phyloP scores from a whole-genome alignment of 2,329 filamentous ascomycete genomes.

The Colletotrichum spaethianum region DNA sequence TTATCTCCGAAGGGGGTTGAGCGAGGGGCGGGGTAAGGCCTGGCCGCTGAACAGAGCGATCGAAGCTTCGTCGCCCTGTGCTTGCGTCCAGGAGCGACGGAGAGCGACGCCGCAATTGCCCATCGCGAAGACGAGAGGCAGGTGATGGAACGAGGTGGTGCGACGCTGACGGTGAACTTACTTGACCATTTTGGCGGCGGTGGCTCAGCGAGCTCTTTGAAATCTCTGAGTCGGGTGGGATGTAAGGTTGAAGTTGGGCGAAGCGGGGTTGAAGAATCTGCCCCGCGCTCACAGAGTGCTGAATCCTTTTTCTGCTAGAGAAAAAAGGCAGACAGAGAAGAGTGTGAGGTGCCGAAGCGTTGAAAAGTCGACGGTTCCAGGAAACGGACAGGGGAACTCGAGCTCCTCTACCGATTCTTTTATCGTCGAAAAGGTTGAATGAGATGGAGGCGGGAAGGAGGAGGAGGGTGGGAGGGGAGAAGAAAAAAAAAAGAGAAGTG shows the following conservation, averaged over 20 bases:
- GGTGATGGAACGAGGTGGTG: conserved; percentile 21
- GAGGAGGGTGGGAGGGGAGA: conserved; percentile 19
- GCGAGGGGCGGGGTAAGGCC: conserved; percentile 29
- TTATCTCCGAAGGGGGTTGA: conserved; percentile 54
- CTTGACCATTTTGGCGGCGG: conserved; percentile 99
- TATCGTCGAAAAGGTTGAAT: conserved; percentile 49
- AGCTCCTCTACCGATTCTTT: conserved; percentile 57
- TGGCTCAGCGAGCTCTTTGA: conserved; percentile 62
- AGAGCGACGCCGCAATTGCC: not conserved
- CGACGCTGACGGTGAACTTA: conserved; percentile 70
- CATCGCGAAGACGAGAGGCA: not conserved
- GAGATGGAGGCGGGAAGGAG: conserved; percentile 38
- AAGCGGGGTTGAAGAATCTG: conserved; percentile 60
- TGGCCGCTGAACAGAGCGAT: conserved; percentile 15
- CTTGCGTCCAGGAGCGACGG: not conserved
- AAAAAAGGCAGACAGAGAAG: conserved; percentile 40
- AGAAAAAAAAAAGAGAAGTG: conserved; percentile 42
- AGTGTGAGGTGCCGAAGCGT: conserved; percentile 43
- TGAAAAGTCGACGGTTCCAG: conserved; percentile 51
- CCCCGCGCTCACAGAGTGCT: conserved; percentile 44
- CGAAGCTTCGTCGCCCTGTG: conserved; percentile 12
- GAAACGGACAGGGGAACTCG: conserved; percentile 54
- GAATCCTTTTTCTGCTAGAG: conserved; percentile 39
- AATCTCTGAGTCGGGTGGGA: conserved; percentile 48
- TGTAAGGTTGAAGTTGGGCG: conserved; percentile 50